Evolutionary conservation across 2,329 filamentous ascomycete genomes (phyloP).

Genomic region (Cladophialophora bantiana): DNA sequence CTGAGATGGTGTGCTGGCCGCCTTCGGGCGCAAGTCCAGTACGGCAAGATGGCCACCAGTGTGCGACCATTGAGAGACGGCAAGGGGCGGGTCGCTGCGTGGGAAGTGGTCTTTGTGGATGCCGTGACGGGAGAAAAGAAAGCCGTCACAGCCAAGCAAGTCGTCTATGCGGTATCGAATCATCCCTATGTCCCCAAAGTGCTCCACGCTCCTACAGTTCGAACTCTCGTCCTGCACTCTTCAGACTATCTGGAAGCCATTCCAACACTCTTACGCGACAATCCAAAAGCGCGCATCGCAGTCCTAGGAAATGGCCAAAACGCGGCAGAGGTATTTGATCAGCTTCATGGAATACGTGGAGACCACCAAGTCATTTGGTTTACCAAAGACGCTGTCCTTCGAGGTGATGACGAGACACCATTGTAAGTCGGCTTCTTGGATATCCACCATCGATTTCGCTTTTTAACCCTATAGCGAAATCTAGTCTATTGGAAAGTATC

Average conservation of each 20-base stretch:
- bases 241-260: constrained; percentile 26
- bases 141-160: constrained; percentile 27
- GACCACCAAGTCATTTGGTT: constrained; percentile 33
- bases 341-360: constrained; percentile 31
- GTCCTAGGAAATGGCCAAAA: constrained; percentile 35
- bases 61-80: constrained; percentile 26
- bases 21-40: constrained; percentile 25
- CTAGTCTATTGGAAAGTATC: constrained; percentile 21
- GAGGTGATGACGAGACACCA: constrained; percentile 21
- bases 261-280: constrained; percentile 14
- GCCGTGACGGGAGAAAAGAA: constrained; percentile 23
- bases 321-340: constrained; percentile 34
- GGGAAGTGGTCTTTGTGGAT: constrained; percentile 31
- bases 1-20: constrained; percentile 35
- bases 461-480: constrained; percentile 7
- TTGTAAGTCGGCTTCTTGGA: constrained; percentile 24
- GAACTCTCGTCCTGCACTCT: constrained; percentile 28
- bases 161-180: constrained; percentile 28
- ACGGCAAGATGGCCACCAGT: constrained; percentile 18
- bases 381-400: constrained; percentile 24
- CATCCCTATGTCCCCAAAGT: constrained; percentile 26
- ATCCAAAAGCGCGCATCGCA: constrained; percentile 22
- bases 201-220: constrained; percentile 17
- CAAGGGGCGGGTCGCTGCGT: constrained; percentile 21
- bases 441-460: neutral